Percentiles rank a stretch among this genome's conserved stretches.
These are phyloP conservation scores for Phytophthora lateralis DNA, from an alignment of 352 stramenopile genomes.

Conservation along the genomic window DNA sequence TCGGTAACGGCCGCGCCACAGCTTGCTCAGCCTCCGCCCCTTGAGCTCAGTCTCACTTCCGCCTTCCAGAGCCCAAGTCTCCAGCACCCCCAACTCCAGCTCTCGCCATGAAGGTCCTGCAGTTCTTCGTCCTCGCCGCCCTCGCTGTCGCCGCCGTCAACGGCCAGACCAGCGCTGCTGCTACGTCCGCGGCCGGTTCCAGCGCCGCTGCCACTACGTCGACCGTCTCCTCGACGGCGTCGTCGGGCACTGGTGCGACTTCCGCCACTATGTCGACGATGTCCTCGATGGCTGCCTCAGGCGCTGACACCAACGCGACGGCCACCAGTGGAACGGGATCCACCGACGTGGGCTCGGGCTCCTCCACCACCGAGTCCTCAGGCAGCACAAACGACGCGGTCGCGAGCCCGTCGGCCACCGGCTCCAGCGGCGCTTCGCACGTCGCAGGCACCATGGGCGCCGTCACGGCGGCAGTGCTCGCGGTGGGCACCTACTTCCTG, in stretches of 20 bases:
- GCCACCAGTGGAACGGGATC: not conserved
- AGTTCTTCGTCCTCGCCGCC: slow-evolving; percentile 31
- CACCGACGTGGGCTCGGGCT: slow-evolving; percentile 2
- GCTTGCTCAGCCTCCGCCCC: not conserved
- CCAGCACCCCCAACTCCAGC: slow-evolving; percentile 5
- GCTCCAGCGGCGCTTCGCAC: slow-evolving; percentile 17
- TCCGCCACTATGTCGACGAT: not conserved
- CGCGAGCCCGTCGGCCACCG: slow-evolving; percentile 6
- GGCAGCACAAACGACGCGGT: not conserved
- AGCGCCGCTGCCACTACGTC: slow-evolving; percentile 7
- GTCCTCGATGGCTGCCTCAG: too few relatives aligned
- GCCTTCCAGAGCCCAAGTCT: slow-evolving; percentile 19
- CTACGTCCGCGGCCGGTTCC: slow-evolving; percentile 4
- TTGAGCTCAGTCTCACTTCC: slow-evolving; percentile 26
- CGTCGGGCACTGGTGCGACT: slow-evolving; percentile 1
- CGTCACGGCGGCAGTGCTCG: slow-evolving; percentile 22
- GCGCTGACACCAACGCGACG: not conserved
- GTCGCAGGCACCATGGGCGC: slow-evolving; percentile 19
- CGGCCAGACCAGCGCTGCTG: slow-evolving; percentile 29
- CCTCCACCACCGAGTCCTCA: slow-evolving; percentile 6
- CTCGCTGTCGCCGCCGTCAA: slow-evolving; percentile 29
- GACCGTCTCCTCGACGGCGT: slow-evolving; percentile 2
- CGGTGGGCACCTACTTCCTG: slow-evolving; percentile 32
- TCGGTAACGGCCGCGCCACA: not conserved
- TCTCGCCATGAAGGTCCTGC: slow-evolving; percentile 33